Percentiles rank a stretch among this genome's conserved stretches.
These are phyloP conservation scores for Porcisia deanei DNA, from an alignment of 208 protist genomes.

Conservation along the genomic window DNA sequence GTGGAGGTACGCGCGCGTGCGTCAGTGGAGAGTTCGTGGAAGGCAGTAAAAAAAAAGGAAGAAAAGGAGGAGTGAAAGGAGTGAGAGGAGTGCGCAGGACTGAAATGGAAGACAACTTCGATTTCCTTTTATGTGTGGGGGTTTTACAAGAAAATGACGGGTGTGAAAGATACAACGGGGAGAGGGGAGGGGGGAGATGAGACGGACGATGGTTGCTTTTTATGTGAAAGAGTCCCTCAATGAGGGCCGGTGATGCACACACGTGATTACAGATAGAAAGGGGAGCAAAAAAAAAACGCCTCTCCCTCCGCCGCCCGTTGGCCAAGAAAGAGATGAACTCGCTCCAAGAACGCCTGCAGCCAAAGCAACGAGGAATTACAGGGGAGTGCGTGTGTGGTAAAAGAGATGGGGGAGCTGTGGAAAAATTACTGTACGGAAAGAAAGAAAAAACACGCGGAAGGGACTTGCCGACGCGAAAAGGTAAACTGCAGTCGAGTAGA, in stretches of 20 bases:
- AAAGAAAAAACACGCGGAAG: too few relatives aligned
- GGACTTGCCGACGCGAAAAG: too few relatives aligned
- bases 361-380: background rate
- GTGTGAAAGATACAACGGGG: background rate
- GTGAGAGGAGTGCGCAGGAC: background rate
- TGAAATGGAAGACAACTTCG: background rate
- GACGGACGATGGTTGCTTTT: too few relatives aligned
- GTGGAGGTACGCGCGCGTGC: too few relatives aligned
- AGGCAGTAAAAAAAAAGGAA: background rate
- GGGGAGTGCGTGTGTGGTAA: background rate
- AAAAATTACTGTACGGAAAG: too few relatives aligned
- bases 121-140: background rate
- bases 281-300: background rate
- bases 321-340: background rate
- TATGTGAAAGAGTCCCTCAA: background rate
- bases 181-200: too few relatives aligned
- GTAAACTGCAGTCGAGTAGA: background rate
- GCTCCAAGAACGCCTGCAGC: background rate
- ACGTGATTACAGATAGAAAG: constrained; percentile 5
- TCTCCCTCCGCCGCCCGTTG: background rate
- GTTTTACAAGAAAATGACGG: too few relatives aligned
- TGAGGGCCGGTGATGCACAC: background rate
- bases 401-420: background rate
- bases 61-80: background rate
- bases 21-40: background rate